Percentiles rank a stretch among this genome's conserved stretches.
These are phyloP conservation scores for Hyaloscypha hepaticicola DNA, from an alignment of 495 filamentous ascomycete genomes.

Conservation along the genomic window DNA sequence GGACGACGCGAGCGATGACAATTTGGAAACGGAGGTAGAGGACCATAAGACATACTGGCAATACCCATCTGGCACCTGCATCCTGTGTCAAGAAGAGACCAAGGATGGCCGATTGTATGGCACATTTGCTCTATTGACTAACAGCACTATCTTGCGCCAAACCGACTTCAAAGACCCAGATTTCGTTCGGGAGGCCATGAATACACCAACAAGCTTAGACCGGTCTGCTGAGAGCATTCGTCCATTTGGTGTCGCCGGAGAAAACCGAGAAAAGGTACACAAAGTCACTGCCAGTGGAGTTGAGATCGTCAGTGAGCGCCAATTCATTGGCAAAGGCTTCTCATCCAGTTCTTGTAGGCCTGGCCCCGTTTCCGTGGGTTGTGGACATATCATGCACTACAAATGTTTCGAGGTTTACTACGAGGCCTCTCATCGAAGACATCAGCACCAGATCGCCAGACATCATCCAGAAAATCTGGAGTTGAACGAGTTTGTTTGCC, in stretches of 20 bases:
- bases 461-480: conserved; percentile 80
- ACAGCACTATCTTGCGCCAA: conserved; percentile 84
- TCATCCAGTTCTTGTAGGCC: conserved; percentile 59
- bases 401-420: conserved; percentile 91
- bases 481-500: conserved; percentile 89
- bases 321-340: conserved; percentile 88
- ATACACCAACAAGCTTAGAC: conserved; percentile 78
- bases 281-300: conserved; percentile 72
- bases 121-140: conserved; percentile 83
- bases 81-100: conserved; percentile 94
- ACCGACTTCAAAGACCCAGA: conserved; percentile 79
- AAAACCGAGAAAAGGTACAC: conserved; percentile 74
- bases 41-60: conserved; percentile 74
- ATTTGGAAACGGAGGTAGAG: conserved; percentile 61
- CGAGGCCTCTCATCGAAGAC: conserved; percentile 74
- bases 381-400: conserved; percentile 98
- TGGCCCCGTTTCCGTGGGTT: conserved; percentile 88
- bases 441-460: conserved; percentile 86
- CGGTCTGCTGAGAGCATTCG: conserved; percentile 75
- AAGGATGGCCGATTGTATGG: conserved; percentile 87
- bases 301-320: conserved; percentile 67
- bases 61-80: conserved; percentile 92
- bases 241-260: conserved; percentile 85
- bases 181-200: conserved; percentile 78
- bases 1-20: conserved; percentile 63